These are phyloP conservation scores for Papiliotrema flavescens DNA, from an alignment of 1,284 basidiomycete species.

Conservation along the genomic window DNA sequence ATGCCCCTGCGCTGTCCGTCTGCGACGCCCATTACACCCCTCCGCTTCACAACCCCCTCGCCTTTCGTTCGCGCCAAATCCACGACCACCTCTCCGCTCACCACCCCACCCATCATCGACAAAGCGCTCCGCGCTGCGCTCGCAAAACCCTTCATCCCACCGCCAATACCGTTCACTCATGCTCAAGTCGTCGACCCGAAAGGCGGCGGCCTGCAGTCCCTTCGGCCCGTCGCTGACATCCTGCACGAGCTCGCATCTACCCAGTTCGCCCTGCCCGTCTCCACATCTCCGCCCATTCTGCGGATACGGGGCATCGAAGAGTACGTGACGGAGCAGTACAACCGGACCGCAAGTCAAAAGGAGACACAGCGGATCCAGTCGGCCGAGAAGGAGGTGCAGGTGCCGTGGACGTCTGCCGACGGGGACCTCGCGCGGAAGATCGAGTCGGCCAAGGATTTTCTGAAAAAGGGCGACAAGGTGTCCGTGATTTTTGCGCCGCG, in stretches of 20 bases:
- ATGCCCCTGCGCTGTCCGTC: too few species aligned
- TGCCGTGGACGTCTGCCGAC: not conserved
- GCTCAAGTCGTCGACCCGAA: not conserved
- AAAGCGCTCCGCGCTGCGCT: too few species aligned
- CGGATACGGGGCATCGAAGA: not conserved
- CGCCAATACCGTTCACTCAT: not conserved
- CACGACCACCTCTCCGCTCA: too few species aligned
- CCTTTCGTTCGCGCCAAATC: too few species aligned
- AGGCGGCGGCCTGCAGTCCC: not conserved
- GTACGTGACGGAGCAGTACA: not conserved
- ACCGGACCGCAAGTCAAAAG: not conserved
- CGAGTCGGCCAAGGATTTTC: conserved; percentile 17
- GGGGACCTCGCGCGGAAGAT: conserved; percentile 4
- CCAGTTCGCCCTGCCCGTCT: not conserved
- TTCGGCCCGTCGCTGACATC: not conserved
- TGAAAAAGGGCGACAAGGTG: conserved; percentile 43
- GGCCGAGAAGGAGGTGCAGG: conserved; percentile 3
- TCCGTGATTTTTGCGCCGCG: conserved; percentile 40
- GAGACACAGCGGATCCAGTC: not conserved
- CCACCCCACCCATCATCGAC: too few species aligned
- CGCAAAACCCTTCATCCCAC: not conserved
- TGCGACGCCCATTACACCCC: too few species aligned
- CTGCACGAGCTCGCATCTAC: not conserved
- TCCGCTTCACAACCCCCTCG: too few species aligned
- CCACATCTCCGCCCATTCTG: not conserved